A percentile compares a stretch with the other conserved stretches of the same genome.
Evolutionary conservation across 2,329 filamentous ascomycete genomes (phyloP).

Genomic region (Lecanoromycetidae sp.): DNA sequence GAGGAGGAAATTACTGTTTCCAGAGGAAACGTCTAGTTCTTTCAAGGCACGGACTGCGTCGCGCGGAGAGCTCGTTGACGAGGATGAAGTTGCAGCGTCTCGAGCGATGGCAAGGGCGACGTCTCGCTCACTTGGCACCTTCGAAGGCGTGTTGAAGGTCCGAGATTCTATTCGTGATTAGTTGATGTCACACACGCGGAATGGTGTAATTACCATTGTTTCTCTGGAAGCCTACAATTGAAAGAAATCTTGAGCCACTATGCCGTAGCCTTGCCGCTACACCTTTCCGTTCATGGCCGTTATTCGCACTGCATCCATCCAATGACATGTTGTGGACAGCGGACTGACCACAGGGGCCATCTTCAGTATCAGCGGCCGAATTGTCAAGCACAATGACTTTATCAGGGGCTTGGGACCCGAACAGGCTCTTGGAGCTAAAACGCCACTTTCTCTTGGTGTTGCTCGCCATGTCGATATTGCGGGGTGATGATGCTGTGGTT

Average conservation of each 20-base stretch:
- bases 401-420: constrained; percentile 9
- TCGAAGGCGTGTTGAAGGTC: constrained; percentile 1
- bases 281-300: background rate
- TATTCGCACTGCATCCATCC: constrained; percentile 9
- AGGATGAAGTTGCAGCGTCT: constrained; percentile 9
- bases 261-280: constrained; percentile 11
- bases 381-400: constrained; percentile 10
- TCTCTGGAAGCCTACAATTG: constrained; percentile 12
- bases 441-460: constrained; percentile 16
- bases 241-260: constrained; percentile 16
- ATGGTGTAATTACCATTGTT: constrained; percentile 8
- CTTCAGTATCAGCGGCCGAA: background rate
- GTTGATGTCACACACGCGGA: background rate
- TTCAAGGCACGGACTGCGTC: background rate
- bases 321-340: constrained; percentile 1
- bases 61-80: background rate
- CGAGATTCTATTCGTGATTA: background rate
- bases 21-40: background rate
- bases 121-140: constrained; percentile 10
- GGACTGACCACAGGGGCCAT: background rate
- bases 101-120: constrained; percentile 7
- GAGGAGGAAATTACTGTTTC: background rate
- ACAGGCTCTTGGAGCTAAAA: constrained; percentile 15
- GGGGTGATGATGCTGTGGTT: background rate
- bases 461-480: background rate